Conservation (phyloP, 1,139 yeast species). For the Zygoascus sp. region DNA sequence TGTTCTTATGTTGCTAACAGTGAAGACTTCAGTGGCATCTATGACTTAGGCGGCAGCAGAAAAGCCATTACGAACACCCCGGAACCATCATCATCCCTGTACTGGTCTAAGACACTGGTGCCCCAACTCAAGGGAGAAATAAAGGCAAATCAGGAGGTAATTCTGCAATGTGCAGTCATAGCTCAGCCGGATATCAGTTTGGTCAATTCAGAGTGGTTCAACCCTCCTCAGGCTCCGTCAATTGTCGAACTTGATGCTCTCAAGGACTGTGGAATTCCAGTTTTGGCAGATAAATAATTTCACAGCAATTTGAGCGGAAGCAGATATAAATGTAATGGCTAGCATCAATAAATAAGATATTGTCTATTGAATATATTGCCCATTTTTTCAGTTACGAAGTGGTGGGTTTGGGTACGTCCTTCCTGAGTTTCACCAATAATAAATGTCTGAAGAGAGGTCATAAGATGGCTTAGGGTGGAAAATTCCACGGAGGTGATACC, state of each 20-base stretch:
- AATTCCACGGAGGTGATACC: not conserved
- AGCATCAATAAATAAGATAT: too few species aligned
- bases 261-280: not conserved
- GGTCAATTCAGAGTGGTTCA: conserved; percentile 15
- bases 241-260: conserved; percentile 14
- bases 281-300: not conserved
- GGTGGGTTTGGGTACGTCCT: too few species aligned
- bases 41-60: conserved; percentile 17
- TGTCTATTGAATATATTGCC: too few species aligned
- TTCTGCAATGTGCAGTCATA: conserved; percentile 18
- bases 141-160: conserved; percentile 15
- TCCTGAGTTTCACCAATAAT: not conserved
- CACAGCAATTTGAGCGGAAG: too few species aligned
- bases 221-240: conserved; percentile 16
- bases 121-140: conserved; percentile 20
- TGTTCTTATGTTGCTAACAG: conserved; percentile 14
- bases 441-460: not conserved
- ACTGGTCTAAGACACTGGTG: conserved; percentile 19
- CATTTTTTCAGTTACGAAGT: too few species aligned
- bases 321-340: too few species aligned
- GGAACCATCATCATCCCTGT: conserved; percentile 18
- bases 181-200: conserved; percentile 16
- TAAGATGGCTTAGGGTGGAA: too few species aligned
- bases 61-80: conserved; percentile 16
- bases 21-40: conserved; percentile 22